Base-by-base conservation (phyloP, 306 rosid species). In the Canavalia ensiformis region DNA sequence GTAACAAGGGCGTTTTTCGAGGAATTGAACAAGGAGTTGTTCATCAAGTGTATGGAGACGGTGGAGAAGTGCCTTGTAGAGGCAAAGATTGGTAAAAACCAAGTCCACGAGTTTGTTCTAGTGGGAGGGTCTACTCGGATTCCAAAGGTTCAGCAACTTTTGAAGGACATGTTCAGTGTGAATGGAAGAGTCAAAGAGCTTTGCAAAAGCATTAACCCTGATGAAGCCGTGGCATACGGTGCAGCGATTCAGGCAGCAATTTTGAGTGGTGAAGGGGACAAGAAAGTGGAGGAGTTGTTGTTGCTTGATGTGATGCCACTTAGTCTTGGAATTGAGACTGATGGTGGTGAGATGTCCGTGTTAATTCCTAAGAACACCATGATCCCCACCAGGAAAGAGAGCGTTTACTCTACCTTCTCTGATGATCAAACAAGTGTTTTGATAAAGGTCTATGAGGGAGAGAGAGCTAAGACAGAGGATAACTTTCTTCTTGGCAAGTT, bases 211-310 rank as follows among this genome's bases (percentile, higher is more conserved):
- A 86, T 86, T n/a, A 86, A 86, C 71, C 84, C 89, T 6, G 85
- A 86, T 8, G 89, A 86, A 37, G 87, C 87, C 0, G 87, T 86
- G 57, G 89, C 87, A 0, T 86, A 79, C 3, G 89, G 87, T 8
- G 89, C 89, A 0, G 84, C 89, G 0, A 87, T 83, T 49, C 89
- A 86, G 30, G 89, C 89, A 1, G 89, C 87, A 2, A 86, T 86
- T 31, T 76, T 86, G 73, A 58, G 75, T 0, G 82, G 71, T 2
- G 83, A 83, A 70, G 80, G 85, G 1, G 79, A 64, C 55, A 37
- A 65, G 81, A 86, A 86, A 51, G 67, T 86, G 47, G 70, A 83
- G 68, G 81, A 76, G 0, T 34, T 86, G 25, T 59, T 86, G 42
- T 39, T 86, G 66, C 75, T 86, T 0, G 89, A 86, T 75, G 87